Evolutionary conservation across 371 early-diverging fungal genomes (phyloP), one percentile per base, ranked within the genome.

Genomic region (Rhizopus delemar): DNA sequence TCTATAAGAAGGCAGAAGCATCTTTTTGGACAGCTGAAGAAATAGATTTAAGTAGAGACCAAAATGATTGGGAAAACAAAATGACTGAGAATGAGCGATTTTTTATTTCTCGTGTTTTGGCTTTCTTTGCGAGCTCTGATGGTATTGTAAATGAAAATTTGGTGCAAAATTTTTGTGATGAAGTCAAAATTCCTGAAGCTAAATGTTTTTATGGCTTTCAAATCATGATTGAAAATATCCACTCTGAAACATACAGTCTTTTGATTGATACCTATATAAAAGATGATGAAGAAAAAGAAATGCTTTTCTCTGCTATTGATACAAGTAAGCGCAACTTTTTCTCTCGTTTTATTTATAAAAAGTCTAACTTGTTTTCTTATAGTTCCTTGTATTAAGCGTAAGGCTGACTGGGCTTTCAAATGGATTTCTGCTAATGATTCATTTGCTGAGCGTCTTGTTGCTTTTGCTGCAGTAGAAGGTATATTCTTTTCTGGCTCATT

Each of bases 221-320:
- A 82, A 97, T 99, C 72, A 98, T 98, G 95, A 99, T 99, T 66
- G 99, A 99, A 78, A 99, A 99, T 82, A 94, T 99, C 62, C 99
- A 99, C 82, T 87, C 94, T 33, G 99, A 99, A 80, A 99, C 98
- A 86, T 99, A 99, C 86, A 93, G 93, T 59, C 84, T 99, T 13
- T 82, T 99, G 35, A 98, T 99, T 60, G 99, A 99, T 69, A 95
- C 99, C 31, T 99, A 99, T 75, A 94, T 99, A 74, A 91, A 90
- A 71, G 99, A 99, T 69, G 74, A 86, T 50, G 70, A 70, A 36
- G 91, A 99, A 70, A 90, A 96, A 61, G 86, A 89, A 60, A 86
- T 86, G 71, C 83, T 99, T 35, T 99, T 99, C 78, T 92, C 97
- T 68, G 99, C 99, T 34, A 89, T 99, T 65, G 93, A 96, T 59